These are phyloP conservation scores for Sarocladiaceae sp. DNA, from an alignment of 2,329 filamentous ascomycete species.

Conservation along the genomic window DNA sequence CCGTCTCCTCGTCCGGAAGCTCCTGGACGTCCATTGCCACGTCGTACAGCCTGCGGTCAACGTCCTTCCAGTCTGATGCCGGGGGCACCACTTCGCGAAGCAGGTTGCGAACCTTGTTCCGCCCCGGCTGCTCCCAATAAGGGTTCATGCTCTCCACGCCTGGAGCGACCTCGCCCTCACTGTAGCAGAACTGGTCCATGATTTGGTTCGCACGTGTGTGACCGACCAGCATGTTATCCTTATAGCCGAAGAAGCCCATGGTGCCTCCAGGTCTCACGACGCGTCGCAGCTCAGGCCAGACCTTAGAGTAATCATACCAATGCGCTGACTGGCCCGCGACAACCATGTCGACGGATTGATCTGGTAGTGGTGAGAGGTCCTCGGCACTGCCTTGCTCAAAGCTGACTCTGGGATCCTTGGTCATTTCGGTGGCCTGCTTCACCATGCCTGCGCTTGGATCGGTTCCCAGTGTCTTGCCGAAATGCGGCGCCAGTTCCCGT, in stretches of 20 bases:
- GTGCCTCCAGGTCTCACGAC: constrained; percentile 49
- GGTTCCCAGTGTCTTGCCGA: constrained; percentile 39
- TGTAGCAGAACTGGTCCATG: constrained; percentile 51
- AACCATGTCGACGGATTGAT: constrained; percentile 44
- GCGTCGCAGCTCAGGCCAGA: constrained; percentile 49
- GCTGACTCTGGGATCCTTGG: constrained; percentile 35
- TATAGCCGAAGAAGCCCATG: constrained; percentile 54
- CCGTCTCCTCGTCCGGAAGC: constrained; percentile 23
- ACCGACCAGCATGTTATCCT: constrained; percentile 54
- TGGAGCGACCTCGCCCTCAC: constrained; percentile 34
- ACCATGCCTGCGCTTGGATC: constrained; percentile 52
- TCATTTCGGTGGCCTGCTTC: constrained; percentile 38
- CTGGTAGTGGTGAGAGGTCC: constrained; percentile 41
- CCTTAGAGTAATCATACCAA: constrained; percentile 55
- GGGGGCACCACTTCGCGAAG: constrained; percentile 47
- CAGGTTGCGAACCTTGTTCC: constrained; percentile 46
- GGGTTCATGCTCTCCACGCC: constrained; percentile 44
- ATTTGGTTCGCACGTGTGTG: constrained; percentile 44
- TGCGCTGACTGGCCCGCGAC: constrained; percentile 56
- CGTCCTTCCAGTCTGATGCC: constrained; percentile 41
- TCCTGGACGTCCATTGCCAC: constrained; percentile 37
- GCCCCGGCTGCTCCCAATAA: constrained; percentile 57
- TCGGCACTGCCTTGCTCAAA: constrained; percentile 49
- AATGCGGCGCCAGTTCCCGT: constrained; percentile 43
- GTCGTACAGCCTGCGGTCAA: constrained; percentile 51